Evolutionary conservation across 306 rosid species (phyloP), one percentile per base, ranked within the genome.

Genomic region (Quercus cerris): DNA sequence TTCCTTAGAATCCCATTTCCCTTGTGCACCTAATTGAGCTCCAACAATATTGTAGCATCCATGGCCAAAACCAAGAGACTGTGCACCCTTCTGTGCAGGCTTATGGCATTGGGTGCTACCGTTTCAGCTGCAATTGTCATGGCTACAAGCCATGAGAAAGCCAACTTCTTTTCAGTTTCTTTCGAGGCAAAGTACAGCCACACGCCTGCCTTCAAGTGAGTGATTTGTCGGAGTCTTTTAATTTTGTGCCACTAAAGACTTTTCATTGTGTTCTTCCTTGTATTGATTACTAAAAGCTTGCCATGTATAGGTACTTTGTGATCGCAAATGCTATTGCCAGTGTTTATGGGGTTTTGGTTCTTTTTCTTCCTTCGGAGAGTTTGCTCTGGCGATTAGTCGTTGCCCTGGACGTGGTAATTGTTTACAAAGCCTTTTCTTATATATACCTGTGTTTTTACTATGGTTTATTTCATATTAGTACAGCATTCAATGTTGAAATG

Each of bases 321-420:
- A 82, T 91, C 62, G 97, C 91, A 63, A 81, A 91, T 77, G 89
- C 91, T 6, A 75, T 90, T 46, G 91, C 82, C 15, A 87, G 92
- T 27, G 91, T 72, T 20, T 94, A 94, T 63, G 95, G 98, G 58
- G 84, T 94, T 64, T 74, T 91, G 8, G 92, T 94, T 69, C 82
- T 94, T 69, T 84, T 94, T 77, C 94, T 94, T 82, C 98, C 98
- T 6, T 5, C 81, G 0, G 44, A 82, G 83, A 90, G 98, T 78
- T 72, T 85, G 87, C 91, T 94, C 22, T 94, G 98, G 98, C 84
- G 88, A 78, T 80, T 90, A 11, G 97, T 84, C 31, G 85, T 91
- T 3, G 91, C 88, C 51, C 51, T 89, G 78, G 97, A 94, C 81
- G 22, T 86, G 98, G 98, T 94, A 87, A 79, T 33, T 77, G 17